phyloP scores from a whole-genome alignment of 2,329 filamentous ascomycete species.

The Tolypocladium capitatum region DNA sequence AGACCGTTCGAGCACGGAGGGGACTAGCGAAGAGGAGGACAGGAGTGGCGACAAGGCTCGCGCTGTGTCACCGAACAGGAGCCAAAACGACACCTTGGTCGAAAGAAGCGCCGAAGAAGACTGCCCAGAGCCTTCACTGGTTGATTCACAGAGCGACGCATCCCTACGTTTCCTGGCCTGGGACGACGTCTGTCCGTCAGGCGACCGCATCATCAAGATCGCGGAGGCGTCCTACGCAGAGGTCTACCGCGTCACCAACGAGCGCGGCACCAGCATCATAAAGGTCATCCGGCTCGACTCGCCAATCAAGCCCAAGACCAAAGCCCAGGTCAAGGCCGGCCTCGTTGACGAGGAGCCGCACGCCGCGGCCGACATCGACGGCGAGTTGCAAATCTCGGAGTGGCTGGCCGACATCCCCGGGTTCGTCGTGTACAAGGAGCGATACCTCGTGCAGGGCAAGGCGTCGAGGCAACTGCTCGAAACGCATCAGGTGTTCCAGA shows the following conservation, averaged over 20 bases:
- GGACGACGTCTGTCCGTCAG: slow-evolving; percentile 42
- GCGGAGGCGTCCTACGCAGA: slow-evolving; percentile 55
- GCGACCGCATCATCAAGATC: slow-evolving; percentile 45
- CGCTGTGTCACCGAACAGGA: neutral
- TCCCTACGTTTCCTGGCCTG: slow-evolving; percentile 35
- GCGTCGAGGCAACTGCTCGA: slow-evolving; percentile 39
- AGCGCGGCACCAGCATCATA: slow-evolving; percentile 48
- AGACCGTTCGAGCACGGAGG: neutral
- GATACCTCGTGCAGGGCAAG: slow-evolving; percentile 45
- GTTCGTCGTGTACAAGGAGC: slow-evolving; percentile 53
- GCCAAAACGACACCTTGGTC: neutral
- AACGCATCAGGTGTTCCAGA: slow-evolving; percentile 47
- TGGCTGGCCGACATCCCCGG: slow-evolving; percentile 50
- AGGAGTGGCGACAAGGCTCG: neutral
- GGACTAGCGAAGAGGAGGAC: neutral
- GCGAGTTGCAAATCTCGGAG: slow-evolving; percentile 50
- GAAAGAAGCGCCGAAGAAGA: slow-evolving; percentile 5
- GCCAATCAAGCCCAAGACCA: slow-evolving; percentile 44
- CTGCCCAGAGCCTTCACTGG: neutral
- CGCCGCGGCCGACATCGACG: slow-evolving; percentile 37
- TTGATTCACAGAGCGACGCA: slow-evolving; percentile 5
- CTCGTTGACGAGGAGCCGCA: slow-evolving; percentile 48
- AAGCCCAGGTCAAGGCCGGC: slow-evolving; percentile 37
- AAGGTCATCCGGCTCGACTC: slow-evolving; percentile 49
- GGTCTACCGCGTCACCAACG: slow-evolving; percentile 49